phyloP scores from a whole-genome alignment of 225 moss, liverwort and hornwort genomes.

The Straminergon stramineum region DNA sequence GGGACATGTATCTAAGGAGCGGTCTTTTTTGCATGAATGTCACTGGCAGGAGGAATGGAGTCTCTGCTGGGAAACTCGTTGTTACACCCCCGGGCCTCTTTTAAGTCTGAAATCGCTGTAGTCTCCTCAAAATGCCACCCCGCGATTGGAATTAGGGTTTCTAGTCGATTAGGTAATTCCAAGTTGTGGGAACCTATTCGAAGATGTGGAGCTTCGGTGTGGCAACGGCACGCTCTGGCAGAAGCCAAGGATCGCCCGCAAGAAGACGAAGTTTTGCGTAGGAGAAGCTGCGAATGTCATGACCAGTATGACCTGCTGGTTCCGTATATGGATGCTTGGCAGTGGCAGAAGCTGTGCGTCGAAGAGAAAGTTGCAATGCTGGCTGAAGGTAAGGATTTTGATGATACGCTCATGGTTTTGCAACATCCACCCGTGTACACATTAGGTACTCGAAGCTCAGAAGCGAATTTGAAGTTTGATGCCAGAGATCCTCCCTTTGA shows the following conservation, averaged over 20 bases:
- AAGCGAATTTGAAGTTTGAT: slow-evolving; percentile 37
- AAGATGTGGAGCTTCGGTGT: neutral
- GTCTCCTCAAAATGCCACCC: neutral
- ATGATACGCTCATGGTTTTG: slow-evolving; percentile 21
- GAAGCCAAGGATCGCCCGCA: neutral
- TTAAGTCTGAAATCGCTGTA: neutral
- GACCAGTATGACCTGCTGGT: slow-evolving; percentile 23
- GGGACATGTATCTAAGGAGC: neutral
- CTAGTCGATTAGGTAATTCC: neutral
- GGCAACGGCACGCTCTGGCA: neutral
- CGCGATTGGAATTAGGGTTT: neutral
- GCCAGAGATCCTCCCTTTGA: slow-evolving; percentile 24
- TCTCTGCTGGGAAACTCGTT: neutral
- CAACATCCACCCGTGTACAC: slow-evolving; percentile 34
- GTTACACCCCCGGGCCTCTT: neutral
- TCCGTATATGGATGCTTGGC: slow-evolving; percentile 38
- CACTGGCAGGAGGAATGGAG: neutral
- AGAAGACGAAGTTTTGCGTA: neutral
- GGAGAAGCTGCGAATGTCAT: slow-evolving; percentile 26
- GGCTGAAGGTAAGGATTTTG: slow-evolving; percentile 15
- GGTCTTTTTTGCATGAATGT: neutral
- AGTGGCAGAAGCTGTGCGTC: slow-evolving; percentile 32
- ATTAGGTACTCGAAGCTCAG: slow-evolving; percentile 29
- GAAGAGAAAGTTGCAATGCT: slow-evolving; percentile 24
- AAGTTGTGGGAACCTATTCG: neutral